Evolutionary conservation across 169 alveolate species (phyloP), one percentile per base, ranked within the genome.

Genomic region (Perkinsus marinus): DNA sequence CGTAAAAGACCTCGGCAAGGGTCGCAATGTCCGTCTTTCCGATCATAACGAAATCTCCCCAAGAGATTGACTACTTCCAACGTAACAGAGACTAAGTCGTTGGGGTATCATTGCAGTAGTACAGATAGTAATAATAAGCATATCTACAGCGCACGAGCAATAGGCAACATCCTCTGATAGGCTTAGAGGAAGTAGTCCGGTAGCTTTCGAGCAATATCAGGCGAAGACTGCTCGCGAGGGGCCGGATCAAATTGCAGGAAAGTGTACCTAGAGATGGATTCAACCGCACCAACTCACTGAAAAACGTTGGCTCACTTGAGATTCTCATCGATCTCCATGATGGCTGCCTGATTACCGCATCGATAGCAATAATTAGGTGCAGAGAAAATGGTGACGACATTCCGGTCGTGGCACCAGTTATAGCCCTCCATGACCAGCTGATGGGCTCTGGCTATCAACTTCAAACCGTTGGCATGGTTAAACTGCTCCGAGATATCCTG

Each of bases 351-450:
- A 92, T 98, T 98, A 19, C 98, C 98, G 91, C 99, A 97, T 68
- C 99, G 95, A 94, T 98, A 98, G 90, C 99, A 98, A 94, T 98
- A 98, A 94, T 98, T 98, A 13, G 99, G 99, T 37, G 99, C 99
- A 90, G 98, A 96, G 95, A 98, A 98, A 5, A 98, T 97, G 3
- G 99, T 98, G 5, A 98, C 99, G 0, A 98, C 97, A 92, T 96
- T 96, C 89, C 95, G 95, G 68, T 96, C 98, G 91, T 97, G 98
- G 90, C 97, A 96, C 97, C 98, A 96, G 16, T 96, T 95, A 94
- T 96, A 97, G 30, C 99, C 99, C 93, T 98, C 99, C 98, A 97
- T 97, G 39, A 98, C 98, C 68, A 98, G 95, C 93, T 98, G 98
- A 95, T 98, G 99, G 17, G 99, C 99, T 91, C 99, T 95, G 16